These are phyloP conservation scores for Daldinia concentrica DNA, from an alignment of 495 filamentous ascomycete species.

Conservation along the genomic window DNA sequence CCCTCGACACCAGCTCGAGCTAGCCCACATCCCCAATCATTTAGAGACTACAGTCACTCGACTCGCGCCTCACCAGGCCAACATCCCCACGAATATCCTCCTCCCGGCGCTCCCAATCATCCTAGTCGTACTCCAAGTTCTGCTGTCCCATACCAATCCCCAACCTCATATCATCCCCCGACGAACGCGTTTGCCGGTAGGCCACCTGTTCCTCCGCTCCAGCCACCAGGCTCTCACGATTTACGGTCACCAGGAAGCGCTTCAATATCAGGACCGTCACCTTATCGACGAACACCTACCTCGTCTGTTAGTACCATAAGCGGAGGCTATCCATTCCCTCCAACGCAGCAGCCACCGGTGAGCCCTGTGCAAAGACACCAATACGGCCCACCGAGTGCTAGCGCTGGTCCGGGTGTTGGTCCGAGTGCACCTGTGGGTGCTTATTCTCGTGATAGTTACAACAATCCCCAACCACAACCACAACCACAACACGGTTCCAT, in stretches of 20 bases:
- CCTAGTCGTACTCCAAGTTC: conserved; percentile 42
- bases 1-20: conserved; percentile 61
- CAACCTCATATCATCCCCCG: conserved; percentile 53
- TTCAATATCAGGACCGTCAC: conserved; percentile 59
- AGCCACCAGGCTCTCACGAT: conserved; percentile 59
- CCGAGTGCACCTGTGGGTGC: conserved; percentile 54
- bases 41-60: conserved; percentile 58
- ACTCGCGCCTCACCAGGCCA: conserved; percentile 54
- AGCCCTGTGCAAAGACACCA: conserved; percentile 61
- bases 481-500: conserved; percentile 19
- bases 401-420: conserved; percentile 37
- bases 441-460: conserved; percentile 59
- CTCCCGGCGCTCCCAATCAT: conserved; percentile 46
- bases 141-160: conserved; percentile 50
- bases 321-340: conserved; percentile 64
- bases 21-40: conserved; percentile 51
- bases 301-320: conserved; percentile 53
- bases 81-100: conserved; percentile 43
- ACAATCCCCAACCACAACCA: conserved; percentile 44
- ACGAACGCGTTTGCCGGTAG: conserved; percentile 54
- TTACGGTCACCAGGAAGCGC: conserved; percentile 60
- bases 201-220: conserved; percentile 61
- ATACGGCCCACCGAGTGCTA: conserved; percentile 49
- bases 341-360: conserved; percentile 61
- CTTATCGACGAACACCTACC: conserved; percentile 61